Evolutionary conservation across 495 filamentous ascomycete genomes (phyloP).

Genomic region (Lasiosphaeria miniovina): DNA sequence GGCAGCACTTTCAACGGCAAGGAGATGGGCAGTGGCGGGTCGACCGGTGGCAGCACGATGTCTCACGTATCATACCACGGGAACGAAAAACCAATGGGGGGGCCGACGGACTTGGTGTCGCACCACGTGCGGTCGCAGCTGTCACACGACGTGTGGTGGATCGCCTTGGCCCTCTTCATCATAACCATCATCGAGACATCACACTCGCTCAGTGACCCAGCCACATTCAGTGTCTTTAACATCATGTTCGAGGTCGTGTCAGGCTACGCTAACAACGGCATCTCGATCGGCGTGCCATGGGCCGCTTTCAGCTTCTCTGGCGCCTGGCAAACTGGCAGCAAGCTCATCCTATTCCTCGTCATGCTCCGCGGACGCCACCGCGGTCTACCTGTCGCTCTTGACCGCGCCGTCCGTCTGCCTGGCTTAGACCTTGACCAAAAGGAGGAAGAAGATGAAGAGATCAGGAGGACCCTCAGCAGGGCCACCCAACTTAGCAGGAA

Average conservation of each 20-base stretch:
- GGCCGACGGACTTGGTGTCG: neutral
- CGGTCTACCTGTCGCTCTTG: slow-evolving; percentile 75
- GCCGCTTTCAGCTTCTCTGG: slow-evolving; percentile 58
- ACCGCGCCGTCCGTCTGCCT: slow-evolving; percentile 73
- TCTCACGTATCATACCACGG: too few relatives aligned
- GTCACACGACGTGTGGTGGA: slow-evolving; percentile 83
- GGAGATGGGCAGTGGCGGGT: slow-evolving; percentile 45
- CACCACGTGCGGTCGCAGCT: slow-evolving; percentile 59
- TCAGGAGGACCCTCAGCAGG: slow-evolving; percentile 33
- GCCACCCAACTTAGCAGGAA: neutral
- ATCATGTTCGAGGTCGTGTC: slow-evolving; percentile 80
- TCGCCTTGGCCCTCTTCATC: slow-evolving; percentile 66
- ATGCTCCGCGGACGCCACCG: slow-evolving; percentile 77
- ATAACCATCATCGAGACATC: slow-evolving; percentile 70
- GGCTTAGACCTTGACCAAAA: slow-evolving; percentile 49
- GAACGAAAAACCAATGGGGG: neutral
- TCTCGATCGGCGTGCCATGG: slow-evolving; percentile 71
- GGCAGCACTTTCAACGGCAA: slow-evolving; percentile 49
- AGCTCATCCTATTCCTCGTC: slow-evolving; percentile 74
- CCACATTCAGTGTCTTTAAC: slow-evolving; percentile 75
- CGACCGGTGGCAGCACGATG: too few relatives aligned
- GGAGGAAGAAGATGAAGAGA: slow-evolving; percentile 38
- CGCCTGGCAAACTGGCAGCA: slow-evolving; percentile 65
- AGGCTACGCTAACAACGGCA: slow-evolving; percentile 82
- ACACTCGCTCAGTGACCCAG: slow-evolving; percentile 62